Percentiles rank a stretch among this genome's conserved stretches.
Evolutionary conservation across 2,329 filamentous ascomycete genomes (phyloP).

Genomic region (Phaeoacremonium minimum): DNA sequence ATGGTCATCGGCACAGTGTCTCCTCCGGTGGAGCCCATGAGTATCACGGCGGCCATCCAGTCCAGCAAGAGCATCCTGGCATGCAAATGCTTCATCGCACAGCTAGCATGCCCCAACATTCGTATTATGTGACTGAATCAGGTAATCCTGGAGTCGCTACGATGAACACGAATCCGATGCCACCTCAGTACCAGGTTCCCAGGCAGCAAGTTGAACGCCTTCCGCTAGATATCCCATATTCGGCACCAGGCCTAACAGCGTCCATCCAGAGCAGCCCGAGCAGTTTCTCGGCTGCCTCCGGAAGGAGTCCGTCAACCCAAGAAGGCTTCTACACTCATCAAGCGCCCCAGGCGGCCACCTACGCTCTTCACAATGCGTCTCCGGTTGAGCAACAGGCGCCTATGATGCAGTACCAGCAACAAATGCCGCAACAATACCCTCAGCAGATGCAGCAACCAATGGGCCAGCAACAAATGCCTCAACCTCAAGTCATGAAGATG

Average conservation of each 20-base stretch:
- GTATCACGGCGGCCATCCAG: conserved; percentile 33
- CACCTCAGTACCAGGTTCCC: conserved; percentile 48
- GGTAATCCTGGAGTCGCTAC: conserved; percentile 59
- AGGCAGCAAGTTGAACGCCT: conserved; percentile 42
- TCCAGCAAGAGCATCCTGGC: conserved; percentile 34
- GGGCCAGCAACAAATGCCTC: conserved; percentile 26
- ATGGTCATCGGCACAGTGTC: conserved; percentile 42
- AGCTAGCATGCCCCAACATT: conserved; percentile 39
- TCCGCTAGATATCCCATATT: conserved; percentile 46
- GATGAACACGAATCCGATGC: conserved; percentile 49
- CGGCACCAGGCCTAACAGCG: conserved; percentile 38
- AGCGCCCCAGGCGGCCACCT: conserved; percentile 39
- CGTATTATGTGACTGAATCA: conserved; percentile 57
- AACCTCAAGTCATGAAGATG: conserved; percentile 10
- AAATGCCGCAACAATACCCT: conserved; percentile 27
- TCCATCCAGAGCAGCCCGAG: conserved; percentile 56
- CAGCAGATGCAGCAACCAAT: conserved; percentile 27
- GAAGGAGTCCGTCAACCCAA: conserved; percentile 47
- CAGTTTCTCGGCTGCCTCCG: conserved; percentile 52
- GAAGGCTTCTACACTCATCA: conserved; percentile 56
- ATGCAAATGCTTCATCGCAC: conserved; percentile 45
- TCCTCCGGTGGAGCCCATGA: conserved; percentile 37
- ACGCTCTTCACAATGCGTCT: conserved; percentile 42
- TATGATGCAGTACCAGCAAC: conserved; percentile 22
- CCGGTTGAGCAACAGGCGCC: conserved; percentile 39